These are phyloP conservation scores for Pyronema domesticum DNA, from an alignment of 495 filamentous ascomycete species.

Conservation along the genomic window DNA sequence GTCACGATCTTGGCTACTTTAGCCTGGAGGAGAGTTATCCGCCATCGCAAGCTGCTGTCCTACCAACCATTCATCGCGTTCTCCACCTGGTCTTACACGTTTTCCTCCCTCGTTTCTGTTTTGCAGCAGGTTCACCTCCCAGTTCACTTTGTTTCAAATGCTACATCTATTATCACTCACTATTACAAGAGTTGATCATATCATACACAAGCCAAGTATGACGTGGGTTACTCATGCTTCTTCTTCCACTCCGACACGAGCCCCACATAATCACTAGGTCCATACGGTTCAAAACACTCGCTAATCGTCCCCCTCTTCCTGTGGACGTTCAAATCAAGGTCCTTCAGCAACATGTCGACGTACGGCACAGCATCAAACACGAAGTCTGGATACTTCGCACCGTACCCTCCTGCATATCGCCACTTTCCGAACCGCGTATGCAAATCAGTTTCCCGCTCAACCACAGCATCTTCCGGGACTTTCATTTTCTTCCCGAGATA, in stretches of 20 bases:
- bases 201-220: too few relatives aligned
- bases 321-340: constrained; percentile 38
- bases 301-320: constrained; percentile 9
- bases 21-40: too few relatives aligned
- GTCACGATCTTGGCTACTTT: too few relatives aligned
- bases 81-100: too few relatives aligned
- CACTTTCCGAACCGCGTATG: constrained; percentile 50
- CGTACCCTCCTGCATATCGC: constrained; percentile 49
- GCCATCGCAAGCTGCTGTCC: too few relatives aligned
- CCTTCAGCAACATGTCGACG: constrained; percentile 48
- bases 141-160: too few relatives aligned
- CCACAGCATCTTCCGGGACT: constrained; percentile 3
- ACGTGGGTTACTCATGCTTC: background rate
- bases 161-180: too few relatives aligned
- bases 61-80: too few relatives aligned
- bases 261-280: background rate
- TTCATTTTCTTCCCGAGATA: constrained; percentile 34
- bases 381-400: constrained; percentile 46
- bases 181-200: too few relatives aligned
- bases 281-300: constrained; percentile 1
- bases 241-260: constrained; percentile 1
- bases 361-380: constrained; percentile 68
- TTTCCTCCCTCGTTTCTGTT: too few relatives aligned
- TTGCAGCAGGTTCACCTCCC: too few relatives aligned
- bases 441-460: constrained; percentile 41